Percentiles rank a stretch among this genome's conserved stretches.
Conservation (phyloP, 2,329 filamentous ascomycete genomes). For the Xylaria sp. region DNA sequence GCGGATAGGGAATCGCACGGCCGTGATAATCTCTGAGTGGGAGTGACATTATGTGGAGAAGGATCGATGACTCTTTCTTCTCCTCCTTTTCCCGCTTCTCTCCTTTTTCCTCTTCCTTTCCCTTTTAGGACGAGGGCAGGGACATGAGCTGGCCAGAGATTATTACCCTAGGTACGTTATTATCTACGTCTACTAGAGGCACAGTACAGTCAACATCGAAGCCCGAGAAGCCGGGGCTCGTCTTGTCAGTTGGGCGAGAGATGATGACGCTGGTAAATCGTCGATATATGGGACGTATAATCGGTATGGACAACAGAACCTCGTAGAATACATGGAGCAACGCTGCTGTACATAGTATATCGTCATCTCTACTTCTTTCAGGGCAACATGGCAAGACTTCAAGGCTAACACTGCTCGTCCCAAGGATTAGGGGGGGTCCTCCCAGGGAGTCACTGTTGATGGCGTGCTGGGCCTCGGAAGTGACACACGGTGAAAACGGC, state of each 20-base stretch:
- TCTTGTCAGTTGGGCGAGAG: not conserved
- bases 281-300: not conserved
- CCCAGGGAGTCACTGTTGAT: not conserved
- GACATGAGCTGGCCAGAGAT: too few relatives aligned
- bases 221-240: not conserved
- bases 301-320: not conserved
- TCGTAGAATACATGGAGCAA: not conserved
- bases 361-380: not conserved
- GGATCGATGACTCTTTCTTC: constrained; percentile 19
- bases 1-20: not conserved
- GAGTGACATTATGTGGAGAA: constrained; percentile 2
- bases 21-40: not conserved
- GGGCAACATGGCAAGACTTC: not conserved
- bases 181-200: too few relatives aligned
- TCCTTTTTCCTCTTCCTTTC: not conserved
- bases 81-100: not conserved
- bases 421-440: not conserved
- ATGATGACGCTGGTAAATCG: not conserved
- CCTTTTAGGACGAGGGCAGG: not conserved
- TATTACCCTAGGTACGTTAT: too few relatives aligned
- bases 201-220: constrained; percentile 5
- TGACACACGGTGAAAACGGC: constrained; percentile 1
- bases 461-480: constrained; percentile 5
- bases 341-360: not conserved
- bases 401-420: not conserved